A percentile compares a stretch with the other conserved stretches of the same genome.
phyloP scores from a whole-genome alignment of 2,329 filamentous ascomycete genomes.

The Colletotrichum sp. region DNA sequence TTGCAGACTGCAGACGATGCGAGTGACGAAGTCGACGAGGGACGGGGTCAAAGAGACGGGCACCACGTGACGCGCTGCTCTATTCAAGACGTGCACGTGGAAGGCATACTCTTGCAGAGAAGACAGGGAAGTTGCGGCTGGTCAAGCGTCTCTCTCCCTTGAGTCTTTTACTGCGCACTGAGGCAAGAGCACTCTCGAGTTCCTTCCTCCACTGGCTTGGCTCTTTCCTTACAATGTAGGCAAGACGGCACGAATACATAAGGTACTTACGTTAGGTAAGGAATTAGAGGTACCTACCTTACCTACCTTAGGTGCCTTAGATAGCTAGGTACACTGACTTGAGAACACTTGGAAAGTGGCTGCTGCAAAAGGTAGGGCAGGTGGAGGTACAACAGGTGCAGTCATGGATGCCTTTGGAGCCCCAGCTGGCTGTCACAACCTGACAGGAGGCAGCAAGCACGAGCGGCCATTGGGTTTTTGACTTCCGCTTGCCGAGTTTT shows the following conservation, averaged over 20 bases:
- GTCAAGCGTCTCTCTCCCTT: background rate
- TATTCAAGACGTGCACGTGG: background rate
- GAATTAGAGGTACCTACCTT: background rate
- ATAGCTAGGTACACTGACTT: background rate
- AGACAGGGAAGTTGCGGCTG: background rate
- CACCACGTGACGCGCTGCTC: background rate
- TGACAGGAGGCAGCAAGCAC: background rate
- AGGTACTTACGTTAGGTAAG: background rate
- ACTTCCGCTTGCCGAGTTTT: conserved; percentile 44
- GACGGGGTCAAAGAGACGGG: background rate
- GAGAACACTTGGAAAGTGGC: too few relatives aligned
- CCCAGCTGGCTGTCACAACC: background rate
- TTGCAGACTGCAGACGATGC: background rate
- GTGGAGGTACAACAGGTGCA: background rate
- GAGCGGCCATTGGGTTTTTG: conserved; percentile 22
- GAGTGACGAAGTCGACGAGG: background rate
- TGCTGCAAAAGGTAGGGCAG: background rate
- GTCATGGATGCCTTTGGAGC: background rate
- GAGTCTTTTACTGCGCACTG: background rate
- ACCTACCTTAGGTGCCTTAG: background rate
- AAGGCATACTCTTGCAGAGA: background rate
- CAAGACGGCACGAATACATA: background rate
- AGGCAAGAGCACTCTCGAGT: background rate
- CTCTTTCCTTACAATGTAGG: background rate
- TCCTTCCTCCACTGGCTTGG: background rate